These are phyloP conservation scores for Penicillium subrubescens DNA, from an alignment of 495 filamentous ascomycete genomes.

Conservation along the genomic window DNA sequence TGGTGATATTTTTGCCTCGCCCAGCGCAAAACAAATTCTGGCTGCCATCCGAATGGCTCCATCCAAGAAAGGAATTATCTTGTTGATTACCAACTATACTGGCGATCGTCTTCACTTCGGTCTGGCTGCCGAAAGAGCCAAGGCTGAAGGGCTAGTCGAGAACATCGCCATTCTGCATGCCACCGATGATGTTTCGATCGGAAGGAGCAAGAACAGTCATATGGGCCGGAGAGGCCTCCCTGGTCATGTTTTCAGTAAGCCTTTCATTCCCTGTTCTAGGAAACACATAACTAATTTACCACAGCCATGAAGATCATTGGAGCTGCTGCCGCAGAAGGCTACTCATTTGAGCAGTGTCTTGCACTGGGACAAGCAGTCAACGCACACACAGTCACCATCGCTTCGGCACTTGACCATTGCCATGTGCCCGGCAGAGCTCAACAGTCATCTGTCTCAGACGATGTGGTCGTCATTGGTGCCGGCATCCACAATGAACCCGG, in stretches of 20 bases:
- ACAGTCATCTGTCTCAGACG: constrained; percentile 8
- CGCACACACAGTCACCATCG: constrained; percentile 17
- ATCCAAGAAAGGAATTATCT: constrained; percentile 11
- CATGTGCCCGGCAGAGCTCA: constrained; percentile 14
- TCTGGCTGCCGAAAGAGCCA: constrained; percentile 15
- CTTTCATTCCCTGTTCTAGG: too few relatives aligned
- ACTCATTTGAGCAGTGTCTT: constrained; percentile 13
- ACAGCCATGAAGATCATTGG: constrained; percentile 19
- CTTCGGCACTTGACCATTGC: constrained; percentile 17
- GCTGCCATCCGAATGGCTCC: constrained; percentile 11
- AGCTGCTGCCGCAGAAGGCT: constrained; percentile 15
- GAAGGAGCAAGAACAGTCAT: constrained; percentile 9
- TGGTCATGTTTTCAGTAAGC: constrained; percentile 16
- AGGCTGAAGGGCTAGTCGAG: constrained; percentile 1
- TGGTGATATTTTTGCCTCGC: constrained; percentile 18
- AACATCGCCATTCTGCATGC: background rate
- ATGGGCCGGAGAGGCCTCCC: constrained; percentile 15
- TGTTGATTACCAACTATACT: constrained; percentile 20
- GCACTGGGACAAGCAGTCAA: constrained; percentile 13
- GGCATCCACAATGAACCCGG: constrained; percentile 23
- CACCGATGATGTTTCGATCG: constrained; percentile 19
- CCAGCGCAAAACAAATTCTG: constrained; percentile 18
- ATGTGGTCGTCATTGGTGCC: constrained; percentile 15
- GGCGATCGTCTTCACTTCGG: constrained; percentile 21
- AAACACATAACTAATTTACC: background rate